phyloP scores from a whole-genome alignment of 1,284 basidiomycete species.

The Puccinia horiana region DNA sequence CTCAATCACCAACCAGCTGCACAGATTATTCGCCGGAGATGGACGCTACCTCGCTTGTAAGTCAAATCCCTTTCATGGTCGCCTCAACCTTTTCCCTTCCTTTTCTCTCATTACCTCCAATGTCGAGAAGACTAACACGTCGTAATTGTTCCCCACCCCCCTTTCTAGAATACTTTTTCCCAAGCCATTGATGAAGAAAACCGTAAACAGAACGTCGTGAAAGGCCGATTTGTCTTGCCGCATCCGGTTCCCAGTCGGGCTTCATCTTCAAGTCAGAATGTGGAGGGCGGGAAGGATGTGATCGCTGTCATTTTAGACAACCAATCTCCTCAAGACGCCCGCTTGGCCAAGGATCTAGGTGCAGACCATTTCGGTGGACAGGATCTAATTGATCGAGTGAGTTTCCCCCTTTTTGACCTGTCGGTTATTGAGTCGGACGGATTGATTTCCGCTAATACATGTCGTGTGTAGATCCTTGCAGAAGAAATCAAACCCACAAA shows the following conservation, averaged over 20 bases:
- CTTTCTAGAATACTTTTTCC: too few relatives aligned
- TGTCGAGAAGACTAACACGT: too few relatives aligned
- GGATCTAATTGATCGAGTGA: conserved; percentile 76
- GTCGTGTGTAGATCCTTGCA: conserved; percentile 20
- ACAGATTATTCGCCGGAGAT: too few relatives aligned
- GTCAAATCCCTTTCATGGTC: too few relatives aligned
- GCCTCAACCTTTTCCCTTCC: too few relatives aligned
- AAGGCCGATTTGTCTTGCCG: conserved; percentile 72
- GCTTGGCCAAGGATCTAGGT: conserved; percentile 28
- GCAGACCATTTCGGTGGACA: conserved; percentile 81
- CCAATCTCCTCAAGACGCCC: conserved; percentile 64
- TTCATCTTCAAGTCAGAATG: conserved; percentile 42
- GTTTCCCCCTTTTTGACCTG: too few relatives aligned
- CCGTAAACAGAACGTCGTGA: conserved; percentile 72
- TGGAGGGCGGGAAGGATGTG: conserved; percentile 69
- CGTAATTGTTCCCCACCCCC: too few relatives aligned
- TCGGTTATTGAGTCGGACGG: too few relatives aligned
- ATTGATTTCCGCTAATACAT: background rate
- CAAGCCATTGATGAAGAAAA: conserved; percentile 68
- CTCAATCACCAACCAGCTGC: too few relatives aligned
- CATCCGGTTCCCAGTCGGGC: conserved; percentile 68
- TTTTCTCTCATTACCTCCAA: too few relatives aligned
- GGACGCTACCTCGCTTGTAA: too few relatives aligned
- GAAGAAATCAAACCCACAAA: conserved; percentile 63
- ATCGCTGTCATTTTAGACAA: conserved; percentile 81